A percentile compares a stretch with the other conserved stretches of the same genome.
Evolutionary conservation across 2,329 filamentous ascomycete species (phyloP).

Genomic region (Alternaria solani): DNA sequence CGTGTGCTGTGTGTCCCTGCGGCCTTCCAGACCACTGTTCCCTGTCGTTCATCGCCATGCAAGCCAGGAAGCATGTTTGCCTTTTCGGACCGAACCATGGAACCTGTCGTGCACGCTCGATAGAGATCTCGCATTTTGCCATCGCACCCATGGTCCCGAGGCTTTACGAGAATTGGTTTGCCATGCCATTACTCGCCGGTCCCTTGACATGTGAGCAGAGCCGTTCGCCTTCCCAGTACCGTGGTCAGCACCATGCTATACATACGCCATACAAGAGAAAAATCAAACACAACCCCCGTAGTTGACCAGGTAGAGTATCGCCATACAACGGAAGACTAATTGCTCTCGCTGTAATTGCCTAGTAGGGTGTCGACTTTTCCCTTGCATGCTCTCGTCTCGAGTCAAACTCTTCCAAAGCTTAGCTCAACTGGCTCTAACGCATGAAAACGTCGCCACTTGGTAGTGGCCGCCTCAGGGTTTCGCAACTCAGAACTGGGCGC

Average conservation of each 20-base stretch:
- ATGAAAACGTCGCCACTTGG: background rate
- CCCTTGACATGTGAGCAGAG: background rate
- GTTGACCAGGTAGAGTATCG: too few relatives aligned
- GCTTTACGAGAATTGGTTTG: background rate
- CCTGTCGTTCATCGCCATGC: slow-evolving; percentile 11
- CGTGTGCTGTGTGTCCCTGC: background rate
- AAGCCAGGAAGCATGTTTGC: slow-evolving; percentile 2
- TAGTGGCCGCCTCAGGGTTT: background rate
- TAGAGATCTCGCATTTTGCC: background rate
- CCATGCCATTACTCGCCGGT: slow-evolving; percentile 1
- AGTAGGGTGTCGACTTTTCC: too few relatives aligned
- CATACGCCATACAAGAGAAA: background rate
- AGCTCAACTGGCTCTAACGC: background rate
- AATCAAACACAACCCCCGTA: too few relatives aligned
- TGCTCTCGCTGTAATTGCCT: too few relatives aligned
- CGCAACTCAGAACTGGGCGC: background rate
- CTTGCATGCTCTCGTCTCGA: background rate
- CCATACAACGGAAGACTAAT: too few relatives aligned
- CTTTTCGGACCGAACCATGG: background rate
- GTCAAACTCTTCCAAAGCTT: slow-evolving; percentile 1
- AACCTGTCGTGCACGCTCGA: background rate
- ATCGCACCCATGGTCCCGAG: background rate
- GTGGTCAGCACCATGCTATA: background rate
- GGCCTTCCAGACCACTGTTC: background rate
- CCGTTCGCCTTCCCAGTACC: background rate